Base-by-base conservation (phyloP, 495 filamentous ascomycete species). In the Evernia prunastri region DNA sequence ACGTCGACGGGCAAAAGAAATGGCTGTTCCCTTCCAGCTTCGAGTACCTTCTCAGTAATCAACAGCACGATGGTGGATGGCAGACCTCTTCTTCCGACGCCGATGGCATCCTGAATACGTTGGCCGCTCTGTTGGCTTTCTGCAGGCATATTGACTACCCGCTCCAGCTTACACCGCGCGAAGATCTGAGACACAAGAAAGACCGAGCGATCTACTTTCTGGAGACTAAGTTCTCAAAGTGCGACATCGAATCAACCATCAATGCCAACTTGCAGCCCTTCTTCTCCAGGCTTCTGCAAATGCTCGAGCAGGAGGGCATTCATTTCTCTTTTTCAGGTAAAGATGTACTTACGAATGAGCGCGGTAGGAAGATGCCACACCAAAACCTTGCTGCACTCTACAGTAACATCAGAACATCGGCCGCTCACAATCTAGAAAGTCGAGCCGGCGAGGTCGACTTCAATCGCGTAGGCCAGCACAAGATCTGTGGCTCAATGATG, bases 371-470 rank as follows among this genome's bases (percentile, higher is more conserved):
- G 58, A 60, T 72, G 49, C 37, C 43, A 36, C 47, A 40, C 27
- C 73, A 77, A 56, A 76, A 69, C 11, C 63, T 77, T 15, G 75
- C 75, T 37, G 71, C 75, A 0, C 74, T 79, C 37, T 72, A 74
- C 20, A 72, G 72, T 12, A 75, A 70, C 25, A 43, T 76, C 11
- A 77, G 47, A 69, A 78, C 62, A 68, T 64, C 45, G 64, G 76
- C 49, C 63, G 61, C 31, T 71, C 75, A 49, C 68, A 49, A 53
- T 25, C 35, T 67, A 33, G 80, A 82, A 57, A 75, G 78, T 4
- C 79, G 81, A 51, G 71, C 78, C 6, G 80, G 77, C 15, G 70
- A 70, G 18, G 60, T 81, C 15, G 72, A 79, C 47, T 80, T 82
- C 61, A 70, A 79, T 56, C 72, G 68, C 37, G 69, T 82, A 15